These are phyloP conservation scores for Alternaria ethzedia DNA, from an alignment of 2,329 filamentous ascomycete species.

Conservation along the genomic window DNA sequence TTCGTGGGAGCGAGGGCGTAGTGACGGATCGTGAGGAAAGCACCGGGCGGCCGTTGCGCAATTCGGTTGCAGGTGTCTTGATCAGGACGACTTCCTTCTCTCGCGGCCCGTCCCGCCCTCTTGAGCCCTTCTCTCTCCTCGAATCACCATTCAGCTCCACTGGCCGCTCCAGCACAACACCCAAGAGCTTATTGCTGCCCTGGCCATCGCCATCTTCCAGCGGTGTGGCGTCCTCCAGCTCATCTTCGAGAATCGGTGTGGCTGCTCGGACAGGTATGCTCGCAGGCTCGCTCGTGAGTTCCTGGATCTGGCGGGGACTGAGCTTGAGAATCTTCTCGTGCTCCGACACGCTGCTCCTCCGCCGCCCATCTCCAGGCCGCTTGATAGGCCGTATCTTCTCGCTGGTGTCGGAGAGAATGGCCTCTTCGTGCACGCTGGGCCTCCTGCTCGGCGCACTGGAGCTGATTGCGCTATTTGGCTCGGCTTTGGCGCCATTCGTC, in stretches of 20 bases:
- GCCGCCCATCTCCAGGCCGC: constrained; percentile 42
- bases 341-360: constrained; percentile 46
- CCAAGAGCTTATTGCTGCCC: constrained; percentile 27
- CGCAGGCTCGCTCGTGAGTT: constrained; percentile 61
- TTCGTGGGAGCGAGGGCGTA: constrained; percentile 47
- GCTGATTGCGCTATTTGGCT: constrained; percentile 18
- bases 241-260: constrained; percentile 47
- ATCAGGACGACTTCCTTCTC: constrained; percentile 41
- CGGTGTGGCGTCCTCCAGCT: constrained; percentile 28
- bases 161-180: constrained; percentile 28
- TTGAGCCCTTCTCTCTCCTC: neutral
- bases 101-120: constrained; percentile 17
- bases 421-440: constrained; percentile 39
- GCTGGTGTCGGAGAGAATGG: constrained; percentile 40
- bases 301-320: constrained; percentile 61
- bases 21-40: constrained; percentile 44
- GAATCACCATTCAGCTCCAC: constrained; percentile 17
- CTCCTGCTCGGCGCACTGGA: constrained; percentile 23
- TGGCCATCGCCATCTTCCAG: constrained; percentile 19
- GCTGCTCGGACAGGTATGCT: constrained; percentile 59
- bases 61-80: constrained; percentile 34
- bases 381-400: constrained; percentile 42
- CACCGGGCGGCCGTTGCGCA: constrained; percentile 37
- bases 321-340: constrained; percentile 58
- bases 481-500: constrained; percentile 11